Conservation (phyloP, 345 rosid species). For the Gossypium thurberi region DNA sequence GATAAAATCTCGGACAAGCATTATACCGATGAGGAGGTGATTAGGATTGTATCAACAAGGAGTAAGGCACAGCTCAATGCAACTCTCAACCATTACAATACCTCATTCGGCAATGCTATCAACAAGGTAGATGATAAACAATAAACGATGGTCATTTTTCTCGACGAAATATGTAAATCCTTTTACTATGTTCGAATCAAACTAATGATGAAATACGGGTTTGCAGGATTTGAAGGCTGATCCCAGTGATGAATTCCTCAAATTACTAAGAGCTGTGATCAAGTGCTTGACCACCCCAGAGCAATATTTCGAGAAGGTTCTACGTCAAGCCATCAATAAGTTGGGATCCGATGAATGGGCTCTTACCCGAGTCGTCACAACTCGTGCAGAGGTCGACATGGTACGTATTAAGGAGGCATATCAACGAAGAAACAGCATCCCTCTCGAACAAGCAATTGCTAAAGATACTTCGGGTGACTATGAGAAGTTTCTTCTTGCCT, state of each 20-base stretch:
- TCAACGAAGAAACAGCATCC: slow-evolving; percentile 60
- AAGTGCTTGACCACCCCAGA: slow-evolving; percentile 78
- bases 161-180: no score
- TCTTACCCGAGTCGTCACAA: slow-evolving; percentile 65
- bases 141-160: no score
- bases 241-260: slow-evolving; percentile 57
- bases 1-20: not conserved
- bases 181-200: not conserved
- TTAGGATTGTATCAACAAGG: not conserved
- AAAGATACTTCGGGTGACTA: slow-evolving; percentile 79
- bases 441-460: slow-evolving; percentile 71
- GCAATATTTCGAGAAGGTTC: slow-evolving; percentile 74
- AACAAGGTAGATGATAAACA: not conserved
- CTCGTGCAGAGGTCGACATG: slow-evolving; percentile 86
- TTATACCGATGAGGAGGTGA: not conserved
- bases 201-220: slow-evolving; percentile 8
- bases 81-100: not conserved
- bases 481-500: slow-evolving; percentile 62
- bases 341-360: slow-evolving; percentile 84
- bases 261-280: slow-evolving; percentile 56
- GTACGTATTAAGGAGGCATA: slow-evolving; percentile 72
- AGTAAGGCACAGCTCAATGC: slow-evolving; percentile 1
- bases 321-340: slow-evolving; percentile 62
- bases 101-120: not conserved
- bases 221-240: slow-evolving; percentile 69